Evolutionary conservation across 306 rosid species (phyloP), one percentile per base, ranked within the genome.

Genomic region (Prunus fruticosa): DNA sequence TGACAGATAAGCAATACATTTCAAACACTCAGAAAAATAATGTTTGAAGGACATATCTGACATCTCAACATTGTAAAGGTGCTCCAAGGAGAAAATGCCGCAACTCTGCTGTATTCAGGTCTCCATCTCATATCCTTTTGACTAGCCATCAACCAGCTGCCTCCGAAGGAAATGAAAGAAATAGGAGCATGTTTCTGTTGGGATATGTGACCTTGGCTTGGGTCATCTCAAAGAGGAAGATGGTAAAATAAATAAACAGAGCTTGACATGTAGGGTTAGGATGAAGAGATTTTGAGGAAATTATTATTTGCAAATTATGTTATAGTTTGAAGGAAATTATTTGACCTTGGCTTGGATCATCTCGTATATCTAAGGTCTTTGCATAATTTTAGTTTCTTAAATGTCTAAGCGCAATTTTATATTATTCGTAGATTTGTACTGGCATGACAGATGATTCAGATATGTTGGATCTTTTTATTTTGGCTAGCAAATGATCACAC

Each of bases 201-300:
- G 9, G 9, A 38, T 38, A 38, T 38, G 8, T 38, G 43, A 38
- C 43, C 43, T 38, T 38, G 43, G 43, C 43, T 38, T 38, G 43
- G 43, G 43, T 38, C 43, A 38, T 38, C 43, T 38, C 43, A 38
- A 38, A 7, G 43, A 38, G 8, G 43, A 43, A 32, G 65, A 56
- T 70, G 67, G 71, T 50, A 47, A 46, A 38, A 0, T 43, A 41
- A 68, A n/a, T 15, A 47, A 25, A 11, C 58, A 50, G 2, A 2
- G 27, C 0, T 53, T 18, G 52, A 25, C 45, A 58, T 68, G 45
- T 53, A 64, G 71, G 84, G 38, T 52, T 76, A 15, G 23, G 56
- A 61, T 78, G 45, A 22, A 75, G 32, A 64, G 78, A 60, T 60
- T 25, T 61, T 18, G 15, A n/a, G 60, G 11, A 77, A 58, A 60